Conservation (phyloP, 345 rosid species). For the Cardamine occulta region DNA sequence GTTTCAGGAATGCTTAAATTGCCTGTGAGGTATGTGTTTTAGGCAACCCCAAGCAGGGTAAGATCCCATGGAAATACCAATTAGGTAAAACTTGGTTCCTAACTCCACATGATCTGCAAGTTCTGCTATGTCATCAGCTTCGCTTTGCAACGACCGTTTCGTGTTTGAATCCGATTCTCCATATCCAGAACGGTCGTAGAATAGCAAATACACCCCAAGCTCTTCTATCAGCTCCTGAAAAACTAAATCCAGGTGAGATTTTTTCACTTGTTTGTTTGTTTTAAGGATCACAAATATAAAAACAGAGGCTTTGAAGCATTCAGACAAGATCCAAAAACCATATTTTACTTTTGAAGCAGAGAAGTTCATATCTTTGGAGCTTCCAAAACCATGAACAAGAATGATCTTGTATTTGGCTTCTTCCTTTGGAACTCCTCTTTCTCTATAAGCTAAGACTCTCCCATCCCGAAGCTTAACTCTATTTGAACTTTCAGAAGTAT, state of each 20-base stretch:
- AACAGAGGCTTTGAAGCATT: conserved; percentile 12
- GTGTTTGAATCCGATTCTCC: conserved; percentile 79
- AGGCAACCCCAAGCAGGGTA: conserved; percentile 89
- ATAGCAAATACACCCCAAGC: conserved; percentile 68
- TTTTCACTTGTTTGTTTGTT: neutral
- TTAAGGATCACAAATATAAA: neutral
- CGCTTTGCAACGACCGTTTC: conserved; percentile 62
- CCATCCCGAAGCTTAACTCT: conserved; percentile 80
- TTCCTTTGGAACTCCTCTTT: conserved; percentile 69
- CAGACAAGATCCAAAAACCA: neutral
- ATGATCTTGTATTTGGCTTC: conserved; percentile 62
- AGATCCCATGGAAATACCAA: conserved; percentile 91
- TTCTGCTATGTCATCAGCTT: conserved; percentile 71
- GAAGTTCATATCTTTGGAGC: conserved; percentile 95
- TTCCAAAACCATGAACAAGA: conserved; percentile 89
- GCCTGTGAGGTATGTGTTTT: conserved; percentile 86
- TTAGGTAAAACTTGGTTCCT: conserved; percentile 72
- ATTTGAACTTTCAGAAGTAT: conserved; percentile 7
- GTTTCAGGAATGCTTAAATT: conserved; percentile 9
- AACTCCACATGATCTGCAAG: conserved; percentile 76
- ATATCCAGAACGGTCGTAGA: conserved; percentile 85
- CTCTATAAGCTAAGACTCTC: conserved; percentile 72
- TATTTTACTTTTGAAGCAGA: conserved; percentile 63
- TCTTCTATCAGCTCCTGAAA: conserved; percentile 75
- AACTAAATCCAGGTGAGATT: conserved; percentile 16